Base-by-base conservation (phyloP, 2,329 filamentous ascomycete species). In the Alternaria solani region DNA sequence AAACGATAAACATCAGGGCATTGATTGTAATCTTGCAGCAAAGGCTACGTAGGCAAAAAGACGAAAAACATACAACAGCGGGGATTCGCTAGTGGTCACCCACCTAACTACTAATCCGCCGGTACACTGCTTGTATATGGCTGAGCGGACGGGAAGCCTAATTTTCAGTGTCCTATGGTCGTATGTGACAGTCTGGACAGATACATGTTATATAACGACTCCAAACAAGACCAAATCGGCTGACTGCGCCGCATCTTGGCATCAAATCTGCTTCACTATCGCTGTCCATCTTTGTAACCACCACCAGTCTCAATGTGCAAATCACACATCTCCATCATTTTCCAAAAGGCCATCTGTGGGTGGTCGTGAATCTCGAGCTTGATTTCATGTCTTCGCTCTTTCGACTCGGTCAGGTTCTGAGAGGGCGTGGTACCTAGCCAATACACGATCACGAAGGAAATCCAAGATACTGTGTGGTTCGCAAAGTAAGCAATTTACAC, bases 381-480 rank as follows among this genome's bases (percentile, higher is more conserved):
- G n/a, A 49, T 20, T 8, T 4, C 1, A 51, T 61, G 39, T 7
- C 5, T 9, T 57, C 48, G 14, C 8, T 57, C 43, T 66, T 67
- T 59, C 59, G 60, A 56, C 63, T 67, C 28, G 63, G 64, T 2
- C 66, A 62, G 51, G 46, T 64, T 16, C 52, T 69, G 4, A 69
- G 64, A 25, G 65, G 65, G 2, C 41, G 54, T 39, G 23, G n/a
- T n/a, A n/a, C n/a, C 30, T 14, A 42, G 65, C 20, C 62, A 16
- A 16, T 68, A 68, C 51, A 66, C 62, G 12, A 61, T 69, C 25
- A 61, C 56, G 18, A 69, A 64, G 61, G 38, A 65, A 42, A 11
- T 71, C 8, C 65, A 68, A 57, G 51, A 65, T 16, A 62, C 58
- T 32, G 61, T 66, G 23, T 70, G 68, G 61, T 63, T 71, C 49